Conservation (phyloP, 129 eudicot species). For the Arctium minus region DNA sequence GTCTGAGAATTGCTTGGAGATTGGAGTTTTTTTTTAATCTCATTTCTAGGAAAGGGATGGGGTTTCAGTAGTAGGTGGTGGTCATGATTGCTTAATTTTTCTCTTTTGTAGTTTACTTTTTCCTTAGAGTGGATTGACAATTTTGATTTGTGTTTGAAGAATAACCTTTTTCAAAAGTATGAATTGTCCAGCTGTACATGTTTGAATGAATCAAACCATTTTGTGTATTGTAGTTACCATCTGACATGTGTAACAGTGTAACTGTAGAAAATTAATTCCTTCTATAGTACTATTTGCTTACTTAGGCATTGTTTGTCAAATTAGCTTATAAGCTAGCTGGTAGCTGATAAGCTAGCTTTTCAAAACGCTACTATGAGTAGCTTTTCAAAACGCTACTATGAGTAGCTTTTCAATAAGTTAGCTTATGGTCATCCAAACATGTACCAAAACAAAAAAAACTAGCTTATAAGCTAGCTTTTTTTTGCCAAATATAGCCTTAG, state of each 20-base stretch:
- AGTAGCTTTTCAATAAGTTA: no score
- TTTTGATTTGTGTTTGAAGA: conserved; percentile 9
- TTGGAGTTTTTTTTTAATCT: neutral
- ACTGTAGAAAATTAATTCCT: neutral
- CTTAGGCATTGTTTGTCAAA: neutral
- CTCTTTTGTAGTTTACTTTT: neutral
- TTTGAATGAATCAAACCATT: conserved; percentile 18
- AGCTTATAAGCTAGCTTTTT: no score
- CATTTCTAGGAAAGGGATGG: neutral
- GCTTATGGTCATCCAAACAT: no score
- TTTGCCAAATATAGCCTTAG: no score
- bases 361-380: no score
- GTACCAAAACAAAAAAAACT: no score
- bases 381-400: no score
- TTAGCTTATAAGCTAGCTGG: no score
- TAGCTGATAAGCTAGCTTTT: no score
- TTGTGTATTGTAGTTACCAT: conserved; percentile 11
- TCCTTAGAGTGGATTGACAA: conserved; percentile 11
- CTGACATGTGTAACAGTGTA: neutral
- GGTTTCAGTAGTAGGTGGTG: conserved; percentile 9
- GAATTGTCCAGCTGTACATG: conserved; percentile 26
- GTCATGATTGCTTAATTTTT: conserved; percentile 27
- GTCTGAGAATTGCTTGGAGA: neutral
- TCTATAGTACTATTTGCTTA: neutral
- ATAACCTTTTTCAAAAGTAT: conserved; percentile 8